Conservation (phyloP, 2,329 filamentous ascomycete species). For the Claviceps sp. region DNA sequence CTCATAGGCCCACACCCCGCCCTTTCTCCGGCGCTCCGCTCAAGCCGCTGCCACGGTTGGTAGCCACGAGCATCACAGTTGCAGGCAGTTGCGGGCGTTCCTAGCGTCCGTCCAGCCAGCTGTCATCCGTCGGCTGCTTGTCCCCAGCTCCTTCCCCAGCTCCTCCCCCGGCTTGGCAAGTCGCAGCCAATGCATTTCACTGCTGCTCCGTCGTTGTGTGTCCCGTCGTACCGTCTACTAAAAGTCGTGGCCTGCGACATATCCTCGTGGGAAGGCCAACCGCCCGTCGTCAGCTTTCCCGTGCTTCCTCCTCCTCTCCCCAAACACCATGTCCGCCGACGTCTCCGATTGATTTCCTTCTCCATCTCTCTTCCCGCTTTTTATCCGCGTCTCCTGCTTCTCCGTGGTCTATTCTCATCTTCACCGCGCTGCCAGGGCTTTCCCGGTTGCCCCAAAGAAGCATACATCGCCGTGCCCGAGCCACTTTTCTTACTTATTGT, state of each 20-base stretch:
- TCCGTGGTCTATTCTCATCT: background rate
- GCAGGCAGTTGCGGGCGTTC: background rate
- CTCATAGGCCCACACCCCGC: background rate
- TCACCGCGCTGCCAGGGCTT: background rate
- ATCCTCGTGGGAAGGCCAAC: background rate
- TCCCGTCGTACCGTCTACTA: background rate
- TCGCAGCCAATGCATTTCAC: background rate
- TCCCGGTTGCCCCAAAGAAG: background rate
- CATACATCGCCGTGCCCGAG: background rate
- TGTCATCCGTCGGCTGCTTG: background rate
- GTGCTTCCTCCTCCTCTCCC: background rate
- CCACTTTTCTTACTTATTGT: background rate
- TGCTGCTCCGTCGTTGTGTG: background rate
- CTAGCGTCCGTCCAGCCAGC: background rate
- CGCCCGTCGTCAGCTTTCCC: background rate
- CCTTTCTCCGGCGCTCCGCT: background rate
- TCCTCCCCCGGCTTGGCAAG: background rate
- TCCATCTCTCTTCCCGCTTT: background rate
- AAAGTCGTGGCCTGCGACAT: background rate
- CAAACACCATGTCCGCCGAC: slow-evolving; percentile 6
- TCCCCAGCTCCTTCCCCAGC: background rate
- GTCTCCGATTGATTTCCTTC: slow-evolving; percentile 2
- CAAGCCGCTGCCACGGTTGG: slow-evolving; percentile 1
- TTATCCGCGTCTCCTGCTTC: too few species aligned
- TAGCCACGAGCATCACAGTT: slow-evolving; percentile 1